Conservation (phyloP, 2,329 filamentous ascomycete species). For the Beauveria pseudobassiana region DNA sequence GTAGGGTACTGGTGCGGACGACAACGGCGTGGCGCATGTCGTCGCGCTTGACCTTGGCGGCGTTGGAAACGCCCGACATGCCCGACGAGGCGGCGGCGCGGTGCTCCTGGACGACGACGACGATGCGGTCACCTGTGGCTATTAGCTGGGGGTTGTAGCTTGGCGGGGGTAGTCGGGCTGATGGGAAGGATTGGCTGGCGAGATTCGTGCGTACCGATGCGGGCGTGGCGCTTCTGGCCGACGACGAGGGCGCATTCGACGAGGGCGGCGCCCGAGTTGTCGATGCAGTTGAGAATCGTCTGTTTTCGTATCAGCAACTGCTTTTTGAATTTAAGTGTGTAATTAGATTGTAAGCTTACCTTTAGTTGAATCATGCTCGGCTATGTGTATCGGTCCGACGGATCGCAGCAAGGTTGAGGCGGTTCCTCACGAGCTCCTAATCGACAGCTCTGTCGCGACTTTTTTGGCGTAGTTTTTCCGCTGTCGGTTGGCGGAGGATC, state of each 20-base stretch:
- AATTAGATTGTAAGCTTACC: slow-evolving; percentile 33
- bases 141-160: too few relatives aligned
- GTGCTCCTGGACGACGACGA: slow-evolving; percentile 96
- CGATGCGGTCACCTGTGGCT: slow-evolving; percentile 78
- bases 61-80: slow-evolving; percentile 62
- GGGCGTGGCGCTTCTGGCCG: slow-evolving; percentile 80
- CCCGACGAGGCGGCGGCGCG: slow-evolving; percentile 67
- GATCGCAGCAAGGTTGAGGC: not conserved
- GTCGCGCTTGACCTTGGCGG: slow-evolving; percentile 90
- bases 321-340: not conserved
- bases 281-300: slow-evolving; percentile 99
- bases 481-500: not conserved
- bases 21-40: slow-evolving; percentile 95
- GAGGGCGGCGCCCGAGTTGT: slow-evolving; percentile 96
- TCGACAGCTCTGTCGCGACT: not conserved
- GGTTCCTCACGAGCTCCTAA: too few relatives aligned
- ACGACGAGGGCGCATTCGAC: slow-evolving; percentile 94
- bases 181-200: not conserved
- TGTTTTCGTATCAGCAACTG: slow-evolving; percentile 29
- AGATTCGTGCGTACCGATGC: slow-evolving; percentile 62
- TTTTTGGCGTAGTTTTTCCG: slow-evolving; percentile 4
- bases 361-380: slow-evolving; percentile 86
- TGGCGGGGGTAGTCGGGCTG: not conserved
- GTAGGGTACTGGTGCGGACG: slow-evolving; percentile 85
- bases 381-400: slow-evolving; percentile 8